phyloP scores from a whole-genome alignment of 345 rosid genomes.

The Pelargonium nanum region DNA sequence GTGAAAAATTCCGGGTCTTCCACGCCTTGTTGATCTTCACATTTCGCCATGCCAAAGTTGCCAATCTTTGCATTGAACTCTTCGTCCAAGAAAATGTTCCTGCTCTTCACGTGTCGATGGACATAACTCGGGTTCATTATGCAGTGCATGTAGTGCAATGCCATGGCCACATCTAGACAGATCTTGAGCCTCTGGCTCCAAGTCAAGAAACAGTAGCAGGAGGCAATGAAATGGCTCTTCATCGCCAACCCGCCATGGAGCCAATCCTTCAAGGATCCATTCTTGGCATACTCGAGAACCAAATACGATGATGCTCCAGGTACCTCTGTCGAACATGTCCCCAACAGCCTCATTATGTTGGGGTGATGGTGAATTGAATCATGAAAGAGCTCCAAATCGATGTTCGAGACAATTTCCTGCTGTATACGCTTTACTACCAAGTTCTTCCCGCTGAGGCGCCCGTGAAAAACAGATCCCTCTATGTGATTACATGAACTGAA shows the following conservation, averaged over 20 bases:
- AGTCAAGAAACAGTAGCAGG: constrained; percentile 79
- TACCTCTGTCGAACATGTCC: constrained; percentile 44
- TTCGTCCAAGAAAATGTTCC: constrained; percentile 74
- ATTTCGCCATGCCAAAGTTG: constrained; percentile 58
- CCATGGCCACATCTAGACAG: constrained; percentile 75
- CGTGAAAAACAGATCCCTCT: constrained; percentile 66
- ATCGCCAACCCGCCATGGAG: constrained; percentile 82
- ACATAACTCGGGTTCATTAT: constrained; percentile 63
- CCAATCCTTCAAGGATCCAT: constrained; percentile 89
- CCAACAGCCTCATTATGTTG: constrained; percentile 63
- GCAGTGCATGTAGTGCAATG: constrained; percentile 79
- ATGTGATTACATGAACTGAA: constrained; percentile 65
- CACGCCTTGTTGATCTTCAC: constrained; percentile 24
- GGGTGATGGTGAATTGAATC: constrained; percentile 58
- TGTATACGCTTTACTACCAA: constrained; percentile 47
- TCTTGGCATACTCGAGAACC: constrained; percentile 72
- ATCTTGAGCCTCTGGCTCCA: constrained; percentile 86
- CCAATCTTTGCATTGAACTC: constrained; percentile 82
- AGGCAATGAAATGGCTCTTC: constrained; percentile 84
- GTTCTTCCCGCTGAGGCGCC: constrained; percentile 73
- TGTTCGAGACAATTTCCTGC: constrained; percentile 26
- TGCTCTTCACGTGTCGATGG: constrained; percentile 58
- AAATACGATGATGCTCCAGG: constrained; percentile 37
- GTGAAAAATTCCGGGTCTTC: constrained; percentile 18
- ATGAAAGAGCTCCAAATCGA: constrained; percentile 39